A percentile compares a stretch with the other conserved stretches of the same genome.
These are phyloP conservation scores for Saccharomycopsis hybrid DNA, from an alignment of 1,139 yeast species.

Conservation along the genomic window DNA sequence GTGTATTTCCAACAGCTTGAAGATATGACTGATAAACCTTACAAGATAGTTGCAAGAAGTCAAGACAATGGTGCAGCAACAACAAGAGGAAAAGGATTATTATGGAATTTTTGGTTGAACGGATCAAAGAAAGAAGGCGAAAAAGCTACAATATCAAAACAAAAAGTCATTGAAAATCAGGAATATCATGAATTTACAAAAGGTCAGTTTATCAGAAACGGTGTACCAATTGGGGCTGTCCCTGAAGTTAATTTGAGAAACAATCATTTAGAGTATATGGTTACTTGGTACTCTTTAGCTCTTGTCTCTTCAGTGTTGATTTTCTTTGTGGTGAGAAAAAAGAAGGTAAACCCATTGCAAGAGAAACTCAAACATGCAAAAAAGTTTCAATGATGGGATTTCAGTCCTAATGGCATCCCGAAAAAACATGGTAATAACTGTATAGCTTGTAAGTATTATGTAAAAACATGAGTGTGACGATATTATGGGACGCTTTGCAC, in stretches of 20 bases:
- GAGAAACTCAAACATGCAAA: conserved; percentile 43
- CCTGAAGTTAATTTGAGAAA: conserved; percentile 79
- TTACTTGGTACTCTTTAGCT: conserved; percentile 92
- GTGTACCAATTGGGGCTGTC: conserved; percentile 82
- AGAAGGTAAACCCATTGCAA: conserved; percentile 33
- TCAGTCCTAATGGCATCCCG: too few relatives aligned
- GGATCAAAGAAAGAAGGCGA: background rate
- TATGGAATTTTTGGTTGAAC: conserved; percentile 8
- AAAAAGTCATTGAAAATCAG: conserved; percentile 19
- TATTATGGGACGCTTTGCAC: too few relatives aligned
- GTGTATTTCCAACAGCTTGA: conserved; percentile 72
- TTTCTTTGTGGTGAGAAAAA: conserved; percentile 48
- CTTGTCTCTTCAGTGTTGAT: conserved; percentile 63
- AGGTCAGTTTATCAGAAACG: conserved; percentile 56
- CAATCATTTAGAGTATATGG: conserved; percentile 84
- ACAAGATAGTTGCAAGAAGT: conserved; percentile 3
- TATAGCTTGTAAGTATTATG: too few relatives aligned
- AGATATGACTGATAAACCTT: conserved; percentile 44
- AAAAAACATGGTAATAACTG: too few relatives aligned
- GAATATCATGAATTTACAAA: conserved; percentile 35
- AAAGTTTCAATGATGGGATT: conserved; percentile 25
- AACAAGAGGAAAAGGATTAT: background rate
- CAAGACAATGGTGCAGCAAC: background rate
- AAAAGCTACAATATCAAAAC: background rate
- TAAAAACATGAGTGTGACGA: too few relatives aligned